Evolutionary conservation across 495 filamentous ascomycete genomes (phyloP), one percentile per base, ranked within the genome.

Genomic region (Hyaloscypha hepaticicola): DNA sequence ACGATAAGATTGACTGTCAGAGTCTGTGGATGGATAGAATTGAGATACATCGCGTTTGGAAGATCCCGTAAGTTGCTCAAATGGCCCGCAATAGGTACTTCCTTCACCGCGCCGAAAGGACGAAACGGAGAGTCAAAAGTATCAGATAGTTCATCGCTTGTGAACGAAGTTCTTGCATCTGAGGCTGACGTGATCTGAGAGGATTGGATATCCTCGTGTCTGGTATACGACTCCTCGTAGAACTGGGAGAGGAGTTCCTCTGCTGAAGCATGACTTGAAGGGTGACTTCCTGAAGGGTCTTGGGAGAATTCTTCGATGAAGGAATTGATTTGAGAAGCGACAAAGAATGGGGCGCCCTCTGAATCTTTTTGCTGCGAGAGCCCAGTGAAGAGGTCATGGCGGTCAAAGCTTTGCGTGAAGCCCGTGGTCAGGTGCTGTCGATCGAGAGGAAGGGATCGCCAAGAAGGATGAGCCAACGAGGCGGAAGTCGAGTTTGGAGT

Each of bases 1-100:
- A 88, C 88, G 19, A 97, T 82, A 11, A 96, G 70, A 69, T 92
- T 92, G 58, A 92, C 83, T 1, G 81, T 82, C 79, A 92, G 87
- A 4, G 92, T 96, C 73, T 92, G 89, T 1, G 92, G 92, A 27
- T 78, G 76, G 60, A 96, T 91, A 2, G 83, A 84, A 12, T 76
- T 70, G 1, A 98, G 75, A 72, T 91, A 83, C n/a, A 69, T 70
- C 0, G 89, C 87, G 24, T 78, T 85, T 5, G 94, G 94, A 29
- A 98, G 77, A 66, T 86, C 82, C 56, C 83, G 79, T 26, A 98
- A 79, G 69, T 91, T 78, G 34, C 75, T 85, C n/a, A 95, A 72
- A 52, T 78, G 77, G 3, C 63, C 68, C 4, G 59, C 61, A 38
- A 56, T 28, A 8, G 70, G 67, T 6, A 64, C 51, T 26, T 67